phyloP scores from a whole-genome alignment of 495 filamentous ascomycete genomes.

The Daldinia loculata region DNA sequence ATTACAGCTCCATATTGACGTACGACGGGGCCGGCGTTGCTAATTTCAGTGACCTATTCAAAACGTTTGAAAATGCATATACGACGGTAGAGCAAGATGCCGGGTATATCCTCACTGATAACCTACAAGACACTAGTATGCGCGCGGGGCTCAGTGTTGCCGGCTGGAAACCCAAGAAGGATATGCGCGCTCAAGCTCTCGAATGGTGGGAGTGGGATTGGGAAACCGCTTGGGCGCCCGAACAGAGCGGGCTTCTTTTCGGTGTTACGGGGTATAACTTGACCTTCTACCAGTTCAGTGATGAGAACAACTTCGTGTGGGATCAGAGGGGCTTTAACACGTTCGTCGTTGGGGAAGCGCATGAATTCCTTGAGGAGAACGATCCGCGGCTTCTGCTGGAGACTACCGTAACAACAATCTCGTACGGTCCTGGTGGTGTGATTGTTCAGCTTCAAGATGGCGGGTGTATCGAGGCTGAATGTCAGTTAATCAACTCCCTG shows the following conservation, averaged over 20 bases:
- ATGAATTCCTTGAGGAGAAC: conserved; percentile 63
- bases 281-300: conserved; percentile 53
- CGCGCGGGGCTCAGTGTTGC: conserved; percentile 67
- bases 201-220: conserved; percentile 68
- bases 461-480: conserved; percentile 68
- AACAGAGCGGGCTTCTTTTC: conserved; percentile 46
- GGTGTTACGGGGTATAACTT: conserved; percentile 48
- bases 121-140: conserved; percentile 69
- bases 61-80: conserved; percentile 63
- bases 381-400: conserved; percentile 69
- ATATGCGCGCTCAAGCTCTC: conserved; percentile 66
- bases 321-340: conserved; percentile 74
- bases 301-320: conserved; percentile 71
- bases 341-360: conserved; percentile 69
- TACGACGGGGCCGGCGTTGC: conserved; percentile 64
- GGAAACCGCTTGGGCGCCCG: conserved; percentile 62
- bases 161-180: conserved; percentile 70
- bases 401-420: conserved; percentile 66
- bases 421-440: conserved; percentile 64
- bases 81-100: conserved; percentile 61
- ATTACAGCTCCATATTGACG: conserved; percentile 68
- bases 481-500: conserved; percentile 38
- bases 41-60: conserved; percentile 61
- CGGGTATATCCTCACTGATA: conserved; percentile 65
- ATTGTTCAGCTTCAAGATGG: conserved; percentile 64